Evolutionary conservation across 2,329 filamentous ascomycete genomes (phyloP).

Genomic region (Pseudocercospora pini-densiflorae): DNA sequence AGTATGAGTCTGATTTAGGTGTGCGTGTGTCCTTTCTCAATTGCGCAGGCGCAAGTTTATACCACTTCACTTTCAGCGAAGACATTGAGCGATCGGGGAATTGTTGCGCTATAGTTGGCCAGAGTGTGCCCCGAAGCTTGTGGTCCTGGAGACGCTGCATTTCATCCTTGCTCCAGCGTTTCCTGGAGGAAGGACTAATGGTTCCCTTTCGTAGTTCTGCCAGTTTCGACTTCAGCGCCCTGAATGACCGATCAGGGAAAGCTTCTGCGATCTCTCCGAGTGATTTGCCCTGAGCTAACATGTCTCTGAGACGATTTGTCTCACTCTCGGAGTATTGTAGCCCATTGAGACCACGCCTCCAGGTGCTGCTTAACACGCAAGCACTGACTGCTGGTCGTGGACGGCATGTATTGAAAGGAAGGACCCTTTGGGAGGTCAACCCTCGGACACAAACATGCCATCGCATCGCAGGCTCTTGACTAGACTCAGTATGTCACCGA

Average conservation of each 20-base stretch:
- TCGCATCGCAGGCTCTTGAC: neutral
- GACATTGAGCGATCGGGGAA: neutral
- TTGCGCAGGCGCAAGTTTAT: too few relatives aligned
- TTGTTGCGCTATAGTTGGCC: too few relatives aligned
- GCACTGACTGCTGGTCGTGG: neutral
- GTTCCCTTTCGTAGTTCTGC: neutral
- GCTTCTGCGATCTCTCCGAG: neutral
- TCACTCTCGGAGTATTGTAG: neutral
- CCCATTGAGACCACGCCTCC: neutral
- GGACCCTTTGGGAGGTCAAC: neutral
- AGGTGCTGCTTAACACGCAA: neutral
- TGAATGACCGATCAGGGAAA: neutral
- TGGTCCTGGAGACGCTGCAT: too few relatives aligned
- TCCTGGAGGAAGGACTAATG: too few relatives aligned
- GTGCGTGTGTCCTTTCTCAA: too few relatives aligned
- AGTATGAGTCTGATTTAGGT: neutral
- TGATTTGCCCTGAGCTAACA: neutral
- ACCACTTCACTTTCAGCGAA: too few relatives aligned
- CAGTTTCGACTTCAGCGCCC: neutral
- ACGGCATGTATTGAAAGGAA: neutral
- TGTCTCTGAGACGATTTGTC: neutral
- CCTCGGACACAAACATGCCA: neutral
- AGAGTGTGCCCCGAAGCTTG: too few relatives aligned
- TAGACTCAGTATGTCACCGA: neutral
- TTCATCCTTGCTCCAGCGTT: too few relatives aligned